A percentile compares a stretch with the other conserved stretches of the same genome.
These are phyloP conservation scores for Cetraspora pellucida DNA, from an alignment of 192 early-diverging fungal genomes.

Conservation along the genomic window DNA sequence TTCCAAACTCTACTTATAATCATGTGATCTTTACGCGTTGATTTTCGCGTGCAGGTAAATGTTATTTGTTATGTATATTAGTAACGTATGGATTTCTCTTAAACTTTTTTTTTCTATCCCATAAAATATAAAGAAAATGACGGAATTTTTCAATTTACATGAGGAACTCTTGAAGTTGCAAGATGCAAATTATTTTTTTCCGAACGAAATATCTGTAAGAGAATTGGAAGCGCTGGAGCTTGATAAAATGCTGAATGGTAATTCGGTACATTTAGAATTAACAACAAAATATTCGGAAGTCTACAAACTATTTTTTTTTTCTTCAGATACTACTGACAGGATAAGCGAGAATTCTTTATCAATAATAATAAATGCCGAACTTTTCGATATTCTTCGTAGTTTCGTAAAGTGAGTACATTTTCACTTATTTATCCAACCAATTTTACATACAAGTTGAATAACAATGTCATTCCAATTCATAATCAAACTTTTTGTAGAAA, in stretches of 20 bases:
- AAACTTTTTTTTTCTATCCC: no score
- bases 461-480: background rate
- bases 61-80: no score
- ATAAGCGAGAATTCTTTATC: constrained; percentile 38
- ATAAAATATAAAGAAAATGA: constrained; percentile 8
- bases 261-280: background rate
- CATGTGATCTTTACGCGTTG: no score
- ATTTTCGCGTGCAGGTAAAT: no score
- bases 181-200: constrained; percentile 47
- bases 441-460: background rate
- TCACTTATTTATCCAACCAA: background rate
- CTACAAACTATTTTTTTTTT: background rate
- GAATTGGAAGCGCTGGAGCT: constrained; percentile 36
- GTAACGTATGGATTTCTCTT: no score
- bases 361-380: constrained; percentile 42
- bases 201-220: constrained; percentile 37
- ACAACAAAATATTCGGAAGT: background rate
- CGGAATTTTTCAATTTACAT: constrained; percentile 47
- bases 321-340: constrained; percentile 42
- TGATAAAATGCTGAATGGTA: constrained; percentile 45
- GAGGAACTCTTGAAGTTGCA: constrained; percentile 64
- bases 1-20: no score
- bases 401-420: constrained; percentile 61
- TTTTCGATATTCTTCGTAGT: constrained; percentile 63
- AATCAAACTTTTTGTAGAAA: constrained; percentile 44